Percentiles rank a stretch among this genome's conserved stretches.
phyloP scores from a whole-genome alignment of 2,329 filamentous ascomycete species.

The Sporothrix sp. region DNA sequence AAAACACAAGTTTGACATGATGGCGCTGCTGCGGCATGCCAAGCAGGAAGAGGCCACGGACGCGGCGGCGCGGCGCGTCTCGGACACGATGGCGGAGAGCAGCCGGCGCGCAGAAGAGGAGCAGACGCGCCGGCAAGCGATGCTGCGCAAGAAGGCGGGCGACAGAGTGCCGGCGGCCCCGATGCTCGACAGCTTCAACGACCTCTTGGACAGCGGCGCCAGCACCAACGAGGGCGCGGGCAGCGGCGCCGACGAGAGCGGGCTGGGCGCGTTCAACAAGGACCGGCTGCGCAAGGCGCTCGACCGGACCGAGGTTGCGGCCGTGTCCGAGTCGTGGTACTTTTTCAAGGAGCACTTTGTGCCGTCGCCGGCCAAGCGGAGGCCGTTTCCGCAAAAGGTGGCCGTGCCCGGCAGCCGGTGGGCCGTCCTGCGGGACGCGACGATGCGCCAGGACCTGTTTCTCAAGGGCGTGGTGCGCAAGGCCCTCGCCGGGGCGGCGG shows the following conservation, averaged over 20 bases:
- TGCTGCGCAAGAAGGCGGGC: neutral
- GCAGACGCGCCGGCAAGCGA: conserved; percentile 9
- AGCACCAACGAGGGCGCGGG: neutral
- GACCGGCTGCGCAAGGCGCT: conserved; percentile 38
- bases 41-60: conserved; percentile 49
- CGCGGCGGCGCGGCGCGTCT: conserved; percentile 40
- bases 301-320: conserved; percentile 36
- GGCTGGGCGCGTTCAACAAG: conserved; percentile 19
- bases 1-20: conserved; percentile 55
- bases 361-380: conserved; percentile 19
- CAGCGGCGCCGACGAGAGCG: conserved; percentile 19
- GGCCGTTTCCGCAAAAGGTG: conserved; percentile 30
- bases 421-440: conserved; percentile 39
- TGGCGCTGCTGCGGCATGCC: conserved; percentile 50
- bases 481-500: conserved; percentile 28
- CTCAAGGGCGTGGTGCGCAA: conserved; percentile 52
- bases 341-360: conserved; percentile 37
- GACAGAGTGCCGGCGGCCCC: too few species aligned
- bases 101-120: conserved; percentile 10
- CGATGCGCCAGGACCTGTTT: conserved; percentile 47
- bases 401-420: conserved; percentile 30
- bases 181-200: too few species aligned
- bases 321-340: conserved; percentile 33
- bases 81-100: conserved; percentile 26
- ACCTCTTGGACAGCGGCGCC: conserved; percentile 17